Conservation (phyloP, 1,139 yeast species). For the Blastobotrys buckinghamii region DNA sequence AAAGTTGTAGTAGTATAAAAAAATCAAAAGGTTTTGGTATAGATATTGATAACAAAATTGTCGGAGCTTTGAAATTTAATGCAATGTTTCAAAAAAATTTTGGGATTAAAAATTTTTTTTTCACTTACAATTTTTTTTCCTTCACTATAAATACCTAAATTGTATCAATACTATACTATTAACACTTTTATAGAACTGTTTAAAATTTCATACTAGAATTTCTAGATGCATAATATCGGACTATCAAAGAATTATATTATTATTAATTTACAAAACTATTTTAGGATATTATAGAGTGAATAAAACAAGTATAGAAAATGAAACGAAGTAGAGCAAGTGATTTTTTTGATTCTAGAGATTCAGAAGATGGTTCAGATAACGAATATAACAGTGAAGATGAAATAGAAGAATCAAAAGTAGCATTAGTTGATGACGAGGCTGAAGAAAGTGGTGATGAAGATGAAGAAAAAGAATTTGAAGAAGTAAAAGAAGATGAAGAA, state of each 20-base stretch:
- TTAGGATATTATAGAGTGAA: too few relatives aligned
- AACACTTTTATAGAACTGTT: too few relatives aligned
- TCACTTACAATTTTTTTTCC: not conserved
- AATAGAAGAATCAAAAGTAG: not conserved
- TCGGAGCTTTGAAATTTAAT: not conserved
- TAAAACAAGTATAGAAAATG: too few relatives aligned
- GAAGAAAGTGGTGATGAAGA: slow-evolving; percentile 12
- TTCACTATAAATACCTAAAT: too few relatives aligned
- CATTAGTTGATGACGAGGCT: slow-evolving; percentile 10
- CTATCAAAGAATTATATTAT: not conserved
- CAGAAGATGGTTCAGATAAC: slow-evolving; percentile 1
- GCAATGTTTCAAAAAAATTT: slow-evolving; percentile 2
- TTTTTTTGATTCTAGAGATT: slow-evolving; percentile 15
- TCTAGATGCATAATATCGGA: not conserved
- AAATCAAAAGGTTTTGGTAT: not conserved
- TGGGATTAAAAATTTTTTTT: slow-evolving; percentile 6
- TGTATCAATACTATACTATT: too few relatives aligned
- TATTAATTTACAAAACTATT: too few relatives aligned
- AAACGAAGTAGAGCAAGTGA: slow-evolving; percentile 19
- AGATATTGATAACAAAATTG: not conserved
- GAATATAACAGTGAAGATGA: slow-evolving; percentile 10
- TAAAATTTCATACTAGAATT: too few relatives aligned
- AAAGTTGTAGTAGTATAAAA: not conserved
- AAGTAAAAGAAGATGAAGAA: slow-evolving; percentile 10
- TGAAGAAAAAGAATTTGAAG: slow-evolving; percentile 16